Percentiles rank a stretch among this genome's conserved stretches.
Conservation (phyloP, 2,329 filamentous ascomycete genomes). For the Exophiala oligosperma region DNA sequence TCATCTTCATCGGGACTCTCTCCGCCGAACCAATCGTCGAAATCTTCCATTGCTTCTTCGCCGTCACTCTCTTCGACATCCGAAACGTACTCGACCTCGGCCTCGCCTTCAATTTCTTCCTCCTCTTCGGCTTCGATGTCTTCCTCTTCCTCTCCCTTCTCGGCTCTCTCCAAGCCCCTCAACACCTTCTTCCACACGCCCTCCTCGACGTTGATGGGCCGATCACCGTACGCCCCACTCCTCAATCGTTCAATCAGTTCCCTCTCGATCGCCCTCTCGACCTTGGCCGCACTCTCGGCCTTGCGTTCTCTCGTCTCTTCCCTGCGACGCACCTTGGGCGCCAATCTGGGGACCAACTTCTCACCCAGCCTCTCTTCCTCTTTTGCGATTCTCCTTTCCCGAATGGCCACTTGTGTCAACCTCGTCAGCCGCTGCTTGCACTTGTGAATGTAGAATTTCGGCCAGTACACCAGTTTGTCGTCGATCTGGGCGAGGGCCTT, state of each 20-base stretch:
- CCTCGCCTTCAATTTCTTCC: constrained; percentile 65
- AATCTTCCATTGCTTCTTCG: constrained; percentile 77
- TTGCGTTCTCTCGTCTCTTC: constrained; percentile 76
- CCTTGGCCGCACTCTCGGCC: constrained; percentile 81
- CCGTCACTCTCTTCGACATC: constrained; percentile 82
- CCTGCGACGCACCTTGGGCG: constrained; percentile 80
- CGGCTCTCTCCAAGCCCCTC: constrained; percentile 81
- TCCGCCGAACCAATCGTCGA: constrained; percentile 91
- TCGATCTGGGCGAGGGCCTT: constrained; percentile 88
- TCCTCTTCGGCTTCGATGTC: constrained; percentile 69
- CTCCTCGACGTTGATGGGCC: constrained; percentile 92
- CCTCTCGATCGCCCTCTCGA: constrained; percentile 92
- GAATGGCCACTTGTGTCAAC: constrained; percentile 85
- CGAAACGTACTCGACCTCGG: constrained; percentile 93
- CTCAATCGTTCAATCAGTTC: constrained; percentile 89
- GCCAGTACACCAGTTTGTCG: constrained; percentile 84
- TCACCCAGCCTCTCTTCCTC: constrained; percentile 90
- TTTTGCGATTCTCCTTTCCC: constrained; percentile 72
- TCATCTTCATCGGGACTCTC: constrained; percentile 58
- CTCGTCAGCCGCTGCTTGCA: constrained; percentile 95
- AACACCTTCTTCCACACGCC: constrained; percentile 97
- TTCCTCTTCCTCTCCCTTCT: constrained; percentile 80
- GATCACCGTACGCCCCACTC: constrained; percentile 90
- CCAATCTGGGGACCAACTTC: constrained; percentile 81
- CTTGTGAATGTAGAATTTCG: constrained; percentile 89